Conservation (phyloP, 2,329 filamentous ascomycete species). For the Penicillium sp. region DNA sequence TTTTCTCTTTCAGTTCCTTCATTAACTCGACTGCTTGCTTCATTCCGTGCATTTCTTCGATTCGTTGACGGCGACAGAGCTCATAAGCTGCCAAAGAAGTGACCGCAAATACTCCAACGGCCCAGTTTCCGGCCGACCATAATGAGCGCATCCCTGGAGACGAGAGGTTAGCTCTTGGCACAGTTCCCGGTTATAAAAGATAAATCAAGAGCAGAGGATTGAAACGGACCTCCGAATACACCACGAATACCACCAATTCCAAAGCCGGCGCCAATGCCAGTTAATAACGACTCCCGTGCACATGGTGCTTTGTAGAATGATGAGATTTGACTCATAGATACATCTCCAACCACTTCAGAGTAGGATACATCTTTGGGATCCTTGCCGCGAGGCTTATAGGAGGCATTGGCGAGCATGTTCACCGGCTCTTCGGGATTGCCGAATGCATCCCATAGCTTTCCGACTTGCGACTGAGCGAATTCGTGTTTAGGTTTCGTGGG, state of each 20-base stretch:
- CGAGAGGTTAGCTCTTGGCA: conserved; percentile 2
- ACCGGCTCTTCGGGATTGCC: conserved; percentile 51
- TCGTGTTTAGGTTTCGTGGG: conserved; percentile 42
- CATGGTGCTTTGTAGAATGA: conserved; percentile 79
- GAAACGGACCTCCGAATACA: conserved; percentile 66
- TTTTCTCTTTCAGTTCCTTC: conserved; percentile 68
- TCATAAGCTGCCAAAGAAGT: conserved; percentile 75
- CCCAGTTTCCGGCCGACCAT: conserved; percentile 76
- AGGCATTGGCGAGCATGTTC: conserved; percentile 57
- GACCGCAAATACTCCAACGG: conserved; percentile 72
- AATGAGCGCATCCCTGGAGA: conserved; percentile 53
- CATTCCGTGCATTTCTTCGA: conserved; percentile 78
- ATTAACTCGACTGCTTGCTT: conserved; percentile 81
- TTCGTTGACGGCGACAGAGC: conserved; percentile 74
- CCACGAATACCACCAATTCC: conserved; percentile 71
- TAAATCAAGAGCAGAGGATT: not conserved
- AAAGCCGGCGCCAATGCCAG: conserved; percentile 78
- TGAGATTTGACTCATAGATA: conserved; percentile 53
- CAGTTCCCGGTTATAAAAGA: not conserved
- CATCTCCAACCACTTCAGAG: conserved; percentile 42
- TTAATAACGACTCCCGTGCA: conserved; percentile 75
- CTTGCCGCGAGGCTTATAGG: conserved; percentile 61
- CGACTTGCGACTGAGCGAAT: conserved; percentile 46
- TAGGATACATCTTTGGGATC: conserved; percentile 43
- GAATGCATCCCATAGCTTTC: conserved; percentile 50